Evolutionary conservation across 192 early-diverging fungal species (phyloP), one percentile per base, ranked within the genome.

Genomic region (Backusella tarrabulga): DNA sequence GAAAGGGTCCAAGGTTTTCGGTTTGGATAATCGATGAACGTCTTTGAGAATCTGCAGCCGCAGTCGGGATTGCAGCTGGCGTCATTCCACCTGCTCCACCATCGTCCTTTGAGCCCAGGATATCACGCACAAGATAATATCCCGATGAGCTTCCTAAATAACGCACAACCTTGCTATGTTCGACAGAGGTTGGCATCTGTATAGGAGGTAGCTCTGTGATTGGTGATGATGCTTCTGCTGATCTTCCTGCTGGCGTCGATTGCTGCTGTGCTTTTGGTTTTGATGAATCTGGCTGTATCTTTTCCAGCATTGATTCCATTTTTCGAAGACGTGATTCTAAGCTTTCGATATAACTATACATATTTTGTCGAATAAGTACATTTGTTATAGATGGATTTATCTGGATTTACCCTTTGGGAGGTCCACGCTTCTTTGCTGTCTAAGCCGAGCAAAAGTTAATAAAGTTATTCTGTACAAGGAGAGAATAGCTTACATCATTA

Each of bases 91-190:
- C n/a, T 7, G 2, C 15, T 26, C 44, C 36, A 7, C 72, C 21
- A 6, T 63, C 2, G 14, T 69, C 56, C 1, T 8, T 34, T 4
- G 74, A 69, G 1, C 34, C 40, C 32, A 77, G 19, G 6, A 77
- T 77, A n/a, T 77, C 76, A 34, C 52, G 21, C 32, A 80, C 70
- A 41, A 80, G 46, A 35, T 80, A 80, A 34, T 74, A 71, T 26
- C 79, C 79, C 8, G 79, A 80, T 15, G 79, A 80, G 23, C 79
- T 80, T n/a, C 79, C 79, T 9, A 76, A 38, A 21, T 72, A 80
- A 3, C 74, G 68, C 8, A 76, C 70, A 29, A 80, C 23, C 26
- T 80, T 80, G 8, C 36, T 67, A 40, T 73, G 72, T 12, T 54
- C 72, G 14, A 54, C 32, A 21, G 93, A 84, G 7, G 34, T 41